Evolutionary conservation across 202 grass and related monocot genomes (phyloP), one percentile per base, ranked within the genome.

Genomic region (Elaeis oleifera): DNA sequence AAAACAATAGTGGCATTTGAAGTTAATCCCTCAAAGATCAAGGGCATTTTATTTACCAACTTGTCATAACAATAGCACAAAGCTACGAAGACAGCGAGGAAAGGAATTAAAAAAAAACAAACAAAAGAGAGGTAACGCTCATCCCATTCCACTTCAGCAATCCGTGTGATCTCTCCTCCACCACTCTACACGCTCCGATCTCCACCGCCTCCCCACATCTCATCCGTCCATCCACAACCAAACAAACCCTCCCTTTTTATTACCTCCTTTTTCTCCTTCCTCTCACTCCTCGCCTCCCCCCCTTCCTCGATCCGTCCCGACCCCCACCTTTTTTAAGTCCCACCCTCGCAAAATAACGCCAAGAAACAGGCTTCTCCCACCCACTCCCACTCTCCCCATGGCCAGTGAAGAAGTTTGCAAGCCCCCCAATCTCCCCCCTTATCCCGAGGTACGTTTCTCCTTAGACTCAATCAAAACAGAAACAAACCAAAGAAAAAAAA

Each of bases 101-200:
- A 23, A 13, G 54, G 22, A 14, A 14, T 56, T 7, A 3, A 3
- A 23, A 56, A 26, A 63, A 58, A n/a, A 3, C 59, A 53, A 70
- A 26, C 32, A 53, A 18, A 61, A 6, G 7, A 25, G 52, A 75
- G 58, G 67, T 55, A 27, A 25, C 16, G 31, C 28, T 64, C 56
- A 32, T 60, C 20, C 18, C 0, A 44, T 16, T 6, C 78, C 86
- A 90, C 79, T 72, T 85, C 87, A 83, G 4, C 69, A 71, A 90
- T 90, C 87, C 76, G 69, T 56, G 65, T 64, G 61, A 59, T 48
- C 36, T 18, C 55, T 19, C 25, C 36, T 44, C 36, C 36, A 44
- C 36, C 36, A 44, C 36, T 44, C 36, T 14, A 44, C 36, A 21
- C 21, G 0, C 15, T 3, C 0, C 1, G 49, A 3, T 31, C 0